Evolutionary conservation across 140 eudicot species (phyloP), one percentile per base, ranked within the genome.

Genomic region (Erigeron philadelphicus): DNA sequence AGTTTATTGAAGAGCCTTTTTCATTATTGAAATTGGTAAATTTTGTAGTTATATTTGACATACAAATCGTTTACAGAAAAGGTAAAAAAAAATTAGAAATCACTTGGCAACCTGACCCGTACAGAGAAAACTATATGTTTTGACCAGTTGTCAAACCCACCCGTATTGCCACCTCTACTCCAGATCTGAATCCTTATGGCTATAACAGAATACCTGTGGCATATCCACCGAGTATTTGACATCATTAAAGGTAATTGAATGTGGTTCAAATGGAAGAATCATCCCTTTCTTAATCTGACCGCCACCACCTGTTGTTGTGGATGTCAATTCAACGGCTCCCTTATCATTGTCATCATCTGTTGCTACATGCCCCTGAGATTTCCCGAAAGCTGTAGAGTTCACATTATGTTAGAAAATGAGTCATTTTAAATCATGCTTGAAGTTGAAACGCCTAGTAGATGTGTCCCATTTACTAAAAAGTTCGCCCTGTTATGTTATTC

Each of bases 191-290:
- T 35, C 1, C 11, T 31, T 64, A n/a, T 11, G n/a, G 15, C 11
- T 15, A 54, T 43, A 65, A 16, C 35, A 6, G 59, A 67, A 35
- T 70, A 85, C 90, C 83, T 74, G 81, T 66, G 90, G 90, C 90
- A 85, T 85, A 70, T 85, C 91, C 0, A 85, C 84, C 2, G 91
- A 82, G 70, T 85, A 85, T 77, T 71, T 83, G 35, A 85, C 77
- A 55, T 85, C 83, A 61, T 80, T 79, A 17, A 85, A 82, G 66
- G 91, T 77, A n/a, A 85, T 80, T 16, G 85, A 77, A 76, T 82
- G 85, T 17, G 85, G 88, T 78, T 80, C 85, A 80, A 82, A 82
- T 8, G 91, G 91, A 67, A 85, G 86, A 66, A 85, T 78, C 91
- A 85, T 83, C 56, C 86, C 88, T 45, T 80, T 82, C 46, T 48